Conservation (phyloP, 257 asterid species). For the Gentiana dahurica region DNA sequence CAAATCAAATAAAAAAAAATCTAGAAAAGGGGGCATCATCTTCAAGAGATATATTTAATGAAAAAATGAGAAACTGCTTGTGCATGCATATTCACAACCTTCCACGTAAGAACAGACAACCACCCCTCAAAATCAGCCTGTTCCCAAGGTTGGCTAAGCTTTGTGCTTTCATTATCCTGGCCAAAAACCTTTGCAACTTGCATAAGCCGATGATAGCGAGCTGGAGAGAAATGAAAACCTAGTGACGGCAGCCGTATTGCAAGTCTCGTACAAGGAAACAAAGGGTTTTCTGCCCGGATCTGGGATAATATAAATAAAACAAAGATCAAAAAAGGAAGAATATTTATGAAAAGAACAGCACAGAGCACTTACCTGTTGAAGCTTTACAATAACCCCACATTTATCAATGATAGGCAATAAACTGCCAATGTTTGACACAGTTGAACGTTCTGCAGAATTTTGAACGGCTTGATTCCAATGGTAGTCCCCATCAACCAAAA, state of each 20-base stretch:
- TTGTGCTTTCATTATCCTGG: slow-evolving; percentile 32
- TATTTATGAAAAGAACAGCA: no score
- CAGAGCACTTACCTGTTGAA: slow-evolving; percentile 71
- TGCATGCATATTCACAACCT: slow-evolving; percentile 34
- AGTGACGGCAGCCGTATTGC: slow-evolving; percentile 84
- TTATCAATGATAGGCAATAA: slow-evolving; percentile 80
- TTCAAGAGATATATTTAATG: neutral
- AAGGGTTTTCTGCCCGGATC: slow-evolving; percentile 70
- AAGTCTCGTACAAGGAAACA: slow-evolving; percentile 70
- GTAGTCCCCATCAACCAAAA: slow-evolving; percentile 91
- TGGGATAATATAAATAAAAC: slow-evolving; percentile 24
- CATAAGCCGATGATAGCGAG: slow-evolving; percentile 95
- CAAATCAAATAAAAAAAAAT: neutral
- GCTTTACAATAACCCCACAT: slow-evolving; percentile 84
- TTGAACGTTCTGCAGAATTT: slow-evolving; percentile 22
- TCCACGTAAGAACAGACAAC: slow-evolving; percentile 67
- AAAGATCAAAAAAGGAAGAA: neutral
- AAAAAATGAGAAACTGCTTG: neutral
- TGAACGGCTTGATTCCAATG: slow-evolving; percentile 52
- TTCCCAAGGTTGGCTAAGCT: slow-evolving; percentile 65
- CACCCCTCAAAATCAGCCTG: slow-evolving; percentile 91
- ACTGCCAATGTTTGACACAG: slow-evolving; percentile 33
- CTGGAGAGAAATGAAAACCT: slow-evolving; percentile 88
- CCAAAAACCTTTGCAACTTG: slow-evolving; percentile 72
- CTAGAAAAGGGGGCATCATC: slow-evolving; percentile 2